Base-by-base conservation (phyloP, 345 rosid species). In the Citrus sp. region DNA sequence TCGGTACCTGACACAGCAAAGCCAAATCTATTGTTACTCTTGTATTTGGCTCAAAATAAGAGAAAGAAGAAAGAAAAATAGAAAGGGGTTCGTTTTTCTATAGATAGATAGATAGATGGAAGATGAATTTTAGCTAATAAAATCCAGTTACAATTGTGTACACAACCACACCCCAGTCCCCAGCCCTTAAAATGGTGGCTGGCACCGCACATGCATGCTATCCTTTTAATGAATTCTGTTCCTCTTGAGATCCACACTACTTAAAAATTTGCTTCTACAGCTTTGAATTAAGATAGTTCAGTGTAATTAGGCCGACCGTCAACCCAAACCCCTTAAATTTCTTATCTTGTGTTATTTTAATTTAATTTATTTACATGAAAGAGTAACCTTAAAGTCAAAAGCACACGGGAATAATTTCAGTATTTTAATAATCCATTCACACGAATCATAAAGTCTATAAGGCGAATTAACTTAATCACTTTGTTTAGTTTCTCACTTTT, bases 211-310 rank as follows among this genome's bases (percentile, higher is more conserved):
- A 21, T 63, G 70, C 70, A 63, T 14, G 34, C 28, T 60, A 63
- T 75, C 60, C 42, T 19, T 62, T 46, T 63, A 30, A 28, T 28
- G 37, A 75, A 75, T 46, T 22, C 78, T 19, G 6, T 16, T 6
- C 19, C 30, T 64, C 78, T 75, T 75, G 70, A 63, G 70, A 63
- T 64, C 70, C 78, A 46, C 70, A 49, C 61, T 21, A 7, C 60
- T 3, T 13, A 3, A 32, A 32, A 32, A 19, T 58, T 62, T 60
- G 5, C 37, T 21, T 22, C 10, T 8, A 8, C 18, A 54, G 61
- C 60, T 71, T 71, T 71, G 40, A 0, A 54, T 18, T 54, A 18
- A 18, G 21, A 51, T 30, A 1, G 25, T 30, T 59, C 21, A 7
- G 7, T 37, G 54, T 16, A 30, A 63, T 4, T 18, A 27, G 35